Conservation (phyloP, 2,329 filamentous ascomycete species). For the Neobulgaria alba region DNA sequence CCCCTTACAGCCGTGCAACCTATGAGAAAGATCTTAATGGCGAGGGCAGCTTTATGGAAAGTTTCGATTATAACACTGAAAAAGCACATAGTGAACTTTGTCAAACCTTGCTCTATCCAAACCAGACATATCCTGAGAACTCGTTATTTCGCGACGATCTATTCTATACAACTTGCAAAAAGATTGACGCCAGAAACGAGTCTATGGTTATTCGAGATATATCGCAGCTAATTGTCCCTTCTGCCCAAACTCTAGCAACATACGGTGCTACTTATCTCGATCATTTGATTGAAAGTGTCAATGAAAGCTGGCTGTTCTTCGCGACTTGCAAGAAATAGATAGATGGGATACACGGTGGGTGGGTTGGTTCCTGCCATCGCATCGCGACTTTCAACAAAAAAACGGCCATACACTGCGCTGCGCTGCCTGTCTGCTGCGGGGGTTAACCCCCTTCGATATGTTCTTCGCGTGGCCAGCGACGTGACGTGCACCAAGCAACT, state of each 20-base stretch:
- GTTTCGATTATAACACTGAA: slow-evolving; percentile 28
- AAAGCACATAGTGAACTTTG: slow-evolving; percentile 28
- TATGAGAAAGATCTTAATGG: slow-evolving; percentile 32
- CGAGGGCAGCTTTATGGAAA: slow-evolving; percentile 34
- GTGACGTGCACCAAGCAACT: no score
- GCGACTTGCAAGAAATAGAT: no score
- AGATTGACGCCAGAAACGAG: slow-evolving; percentile 30
- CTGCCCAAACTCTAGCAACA: slow-evolving; percentile 4
- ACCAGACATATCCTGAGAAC: slow-evolving; percentile 28
- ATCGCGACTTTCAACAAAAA: no score
- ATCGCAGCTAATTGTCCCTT: slow-evolving; percentile 20
- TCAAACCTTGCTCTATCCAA: slow-evolving; percentile 25
- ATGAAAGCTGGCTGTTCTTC: slow-evolving; percentile 38
- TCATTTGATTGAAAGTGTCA: slow-evolving; percentile 33
- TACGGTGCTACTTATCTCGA: slow-evolving; percentile 31
- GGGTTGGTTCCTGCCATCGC: no score
- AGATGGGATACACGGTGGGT: no score
- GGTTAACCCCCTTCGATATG: no score
- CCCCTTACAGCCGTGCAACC: slow-evolving; percentile 29
- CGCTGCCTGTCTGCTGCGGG: no score
- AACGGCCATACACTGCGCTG: no score
- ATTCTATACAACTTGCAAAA: slow-evolving; percentile 30
- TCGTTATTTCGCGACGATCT: slow-evolving; percentile 33
- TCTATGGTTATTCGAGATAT: slow-evolving; percentile 27
- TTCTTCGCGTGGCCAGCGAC: no score